Evolutionary conservation across 768 basidiomycete genomes (phyloP).

Genomic region (Termitomyces sp.): DNA sequence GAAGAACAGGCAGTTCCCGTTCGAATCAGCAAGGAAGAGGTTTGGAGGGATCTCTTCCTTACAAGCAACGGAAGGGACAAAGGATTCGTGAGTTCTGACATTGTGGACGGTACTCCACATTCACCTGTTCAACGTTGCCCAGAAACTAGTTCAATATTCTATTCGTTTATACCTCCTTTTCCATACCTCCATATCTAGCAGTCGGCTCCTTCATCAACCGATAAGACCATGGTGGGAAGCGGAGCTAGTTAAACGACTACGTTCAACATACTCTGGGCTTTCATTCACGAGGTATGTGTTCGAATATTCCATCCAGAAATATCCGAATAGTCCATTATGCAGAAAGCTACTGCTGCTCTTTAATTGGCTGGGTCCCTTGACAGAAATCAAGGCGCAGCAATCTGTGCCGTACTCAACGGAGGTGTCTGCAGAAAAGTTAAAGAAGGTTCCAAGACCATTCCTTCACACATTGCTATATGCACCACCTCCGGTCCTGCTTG

Average conservation of each 20-base stretch:
- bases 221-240: constrained; percentile 50
- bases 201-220: constrained; percentile 42
- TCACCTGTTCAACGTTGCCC: background rate
- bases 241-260: constrained; percentile 55
- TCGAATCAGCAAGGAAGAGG: constrained; percentile 56
- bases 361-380: constrained; percentile 80
- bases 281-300: constrained; percentile 64
- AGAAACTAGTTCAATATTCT: constrained; percentile 89
- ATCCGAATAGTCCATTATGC: constrained; percentile 23
- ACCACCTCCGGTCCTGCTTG: constrained; percentile 78
- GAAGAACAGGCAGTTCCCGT: constrained; percentile 46
- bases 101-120: background rate
- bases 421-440: constrained; percentile 29
- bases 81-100: constrained; percentile 59
- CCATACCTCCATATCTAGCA: constrained; percentile 50
- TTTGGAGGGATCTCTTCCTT: constrained; percentile 78
- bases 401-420: constrained; percentile 56
- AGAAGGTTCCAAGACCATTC: constrained; percentile 51
- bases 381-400: constrained; percentile 67
- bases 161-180: constrained; percentile 71
- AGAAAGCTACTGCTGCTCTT: constrained; percentile 81
- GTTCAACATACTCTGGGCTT: constrained; percentile 60
- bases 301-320: background rate
- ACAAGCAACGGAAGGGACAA: constrained; percentile 83
- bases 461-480: constrained; percentile 74